phyloP scores from a whole-genome alignment of 495 filamentous ascomycete genomes.

The Stereocaulon alpinum region DNA sequence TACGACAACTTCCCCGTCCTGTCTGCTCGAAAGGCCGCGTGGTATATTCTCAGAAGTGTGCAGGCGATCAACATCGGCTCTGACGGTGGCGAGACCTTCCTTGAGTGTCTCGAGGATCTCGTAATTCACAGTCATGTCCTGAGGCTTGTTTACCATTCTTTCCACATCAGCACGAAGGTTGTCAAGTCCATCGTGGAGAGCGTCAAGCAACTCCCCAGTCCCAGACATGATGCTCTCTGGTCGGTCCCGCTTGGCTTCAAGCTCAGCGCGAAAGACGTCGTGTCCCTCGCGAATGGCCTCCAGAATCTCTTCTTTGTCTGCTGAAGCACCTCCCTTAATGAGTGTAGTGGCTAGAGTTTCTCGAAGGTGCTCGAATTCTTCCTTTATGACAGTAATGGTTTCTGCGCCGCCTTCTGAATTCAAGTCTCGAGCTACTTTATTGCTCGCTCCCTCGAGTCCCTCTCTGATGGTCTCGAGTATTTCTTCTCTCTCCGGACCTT shows the following conservation, averaged over 20 bases:
- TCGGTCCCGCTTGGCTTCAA: conserved; percentile 43
- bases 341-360: conserved; percentile 60
- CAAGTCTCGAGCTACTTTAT: background rate
- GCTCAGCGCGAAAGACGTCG: conserved; percentile 56
- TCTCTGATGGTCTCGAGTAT: conserved; percentile 54
- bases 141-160: conserved; percentile 65
- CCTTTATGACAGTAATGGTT: conserved; percentile 54
- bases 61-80: conserved; percentile 67
- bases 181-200: conserved; percentile 71
- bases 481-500: conserved; percentile 35
- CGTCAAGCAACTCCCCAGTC: conserved; percentile 68
- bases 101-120: conserved; percentile 82
- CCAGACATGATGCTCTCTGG: conserved; percentile 48
- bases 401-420: conserved; percentile 26
- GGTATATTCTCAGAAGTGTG: conserved; percentile 39
- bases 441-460: conserved; percentile 34
- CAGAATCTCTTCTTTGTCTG: conserved; percentile 51
- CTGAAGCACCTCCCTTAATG: conserved; percentile 44
- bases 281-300: conserved; percentile 57
- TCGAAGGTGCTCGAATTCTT: conserved; percentile 58
- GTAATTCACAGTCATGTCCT: conserved; percentile 67
- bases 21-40: conserved; percentile 33
- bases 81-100: conserved; percentile 60
- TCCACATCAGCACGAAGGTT: conserved; percentile 64
- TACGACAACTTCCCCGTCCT: conserved; percentile 47